These are phyloP conservation scores for Rhodotorula sp. DNA, from an alignment of 1,284 basidiomycete species.

Conservation along the genomic window DNA sequence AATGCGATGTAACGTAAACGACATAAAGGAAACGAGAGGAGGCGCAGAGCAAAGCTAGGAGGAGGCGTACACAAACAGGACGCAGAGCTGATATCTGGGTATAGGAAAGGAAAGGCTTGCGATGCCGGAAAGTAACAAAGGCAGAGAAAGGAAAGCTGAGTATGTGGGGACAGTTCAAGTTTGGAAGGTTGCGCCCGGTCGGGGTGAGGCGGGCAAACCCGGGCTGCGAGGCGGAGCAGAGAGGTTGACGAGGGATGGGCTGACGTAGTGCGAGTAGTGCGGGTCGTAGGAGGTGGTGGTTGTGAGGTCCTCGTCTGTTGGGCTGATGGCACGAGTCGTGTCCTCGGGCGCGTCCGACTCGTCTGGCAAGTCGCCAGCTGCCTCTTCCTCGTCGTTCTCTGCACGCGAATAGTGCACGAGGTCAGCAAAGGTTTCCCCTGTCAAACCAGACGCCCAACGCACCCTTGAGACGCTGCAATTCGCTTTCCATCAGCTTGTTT, in stretches of 20 bases:
- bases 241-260: neutral
- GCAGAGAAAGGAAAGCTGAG: too few relatives aligned
- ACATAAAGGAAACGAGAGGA: too few relatives aligned
- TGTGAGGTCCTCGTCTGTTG: neutral
- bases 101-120: too few relatives aligned
- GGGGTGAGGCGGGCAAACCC: conserved; percentile 29
- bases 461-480: conserved; percentile 23
- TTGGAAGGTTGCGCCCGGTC: conserved; percentile 21
- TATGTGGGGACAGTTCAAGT: neutral
- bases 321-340: neutral
- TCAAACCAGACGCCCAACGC: neutral
- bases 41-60: too few relatives aligned
- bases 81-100: too few relatives aligned
- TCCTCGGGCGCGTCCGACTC: neutral
- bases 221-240: conserved; percentile 24
- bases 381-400: conserved; percentile 13
- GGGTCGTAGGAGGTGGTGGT: neutral
- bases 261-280: conserved; percentile 4
- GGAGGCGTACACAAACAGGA: too few relatives aligned
- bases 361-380: neutral
- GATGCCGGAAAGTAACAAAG: too few relatives aligned
- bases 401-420: neutral
- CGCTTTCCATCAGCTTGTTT: conserved; percentile 37
- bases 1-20: too few relatives aligned
- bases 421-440: neutral